Conservation (phyloP, 805 yeast genomes). For the Metschnikowia cerradonensis region DNA sequence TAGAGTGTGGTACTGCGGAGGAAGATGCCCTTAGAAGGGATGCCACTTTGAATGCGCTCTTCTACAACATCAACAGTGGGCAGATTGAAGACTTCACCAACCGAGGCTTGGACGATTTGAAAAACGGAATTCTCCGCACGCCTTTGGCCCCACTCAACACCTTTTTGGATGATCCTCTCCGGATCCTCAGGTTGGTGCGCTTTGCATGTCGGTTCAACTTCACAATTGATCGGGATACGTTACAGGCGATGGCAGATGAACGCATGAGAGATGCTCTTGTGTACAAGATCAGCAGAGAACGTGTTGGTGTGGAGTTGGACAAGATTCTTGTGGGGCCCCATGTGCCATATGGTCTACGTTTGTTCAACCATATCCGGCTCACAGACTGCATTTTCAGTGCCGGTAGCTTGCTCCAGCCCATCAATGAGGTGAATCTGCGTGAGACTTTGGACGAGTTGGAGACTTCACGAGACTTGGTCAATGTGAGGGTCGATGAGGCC, state of each 20-base stretch:
- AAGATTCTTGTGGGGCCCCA: slow-evolving; percentile 67
- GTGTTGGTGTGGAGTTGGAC: slow-evolving; percentile 81
- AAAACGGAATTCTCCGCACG: slow-evolving; percentile 70
- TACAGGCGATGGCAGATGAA: slow-evolving; percentile 58
- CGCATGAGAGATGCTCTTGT: slow-evolving; percentile 56
- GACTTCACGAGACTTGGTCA: slow-evolving; percentile 11
- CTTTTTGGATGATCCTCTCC: slow-evolving; percentile 87
- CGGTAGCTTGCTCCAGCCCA: slow-evolving; percentile 21
- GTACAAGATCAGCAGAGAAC: slow-evolving; percentile 80
- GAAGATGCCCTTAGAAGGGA: slow-evolving; percentile 93
- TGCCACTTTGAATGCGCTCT: slow-evolving; percentile 90
- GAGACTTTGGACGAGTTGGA: slow-evolving; percentile 16
- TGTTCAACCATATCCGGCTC: slow-evolving; percentile 54
- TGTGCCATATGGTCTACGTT: slow-evolving; percentile 58
- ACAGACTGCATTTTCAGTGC: slow-evolving; percentile 54
- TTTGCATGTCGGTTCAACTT: slow-evolving; percentile 81
- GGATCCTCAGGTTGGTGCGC: slow-evolving; percentile 80
- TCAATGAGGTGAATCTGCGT: slow-evolving; percentile 17
- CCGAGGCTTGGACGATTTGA: slow-evolving; percentile 68
- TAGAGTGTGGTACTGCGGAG: slow-evolving; percentile 81
- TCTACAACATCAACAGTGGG: slow-evolving; percentile 69
- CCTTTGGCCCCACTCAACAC: slow-evolving; percentile 85
- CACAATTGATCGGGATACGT: slow-evolving; percentile 52
- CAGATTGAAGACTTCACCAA: slow-evolving; percentile 83
- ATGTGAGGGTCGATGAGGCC: slow-evolving; percentile 19